Base-by-base conservation (phyloP, 2,329 filamentous ascomycete species). In the Cladosporium sp. region DNA sequence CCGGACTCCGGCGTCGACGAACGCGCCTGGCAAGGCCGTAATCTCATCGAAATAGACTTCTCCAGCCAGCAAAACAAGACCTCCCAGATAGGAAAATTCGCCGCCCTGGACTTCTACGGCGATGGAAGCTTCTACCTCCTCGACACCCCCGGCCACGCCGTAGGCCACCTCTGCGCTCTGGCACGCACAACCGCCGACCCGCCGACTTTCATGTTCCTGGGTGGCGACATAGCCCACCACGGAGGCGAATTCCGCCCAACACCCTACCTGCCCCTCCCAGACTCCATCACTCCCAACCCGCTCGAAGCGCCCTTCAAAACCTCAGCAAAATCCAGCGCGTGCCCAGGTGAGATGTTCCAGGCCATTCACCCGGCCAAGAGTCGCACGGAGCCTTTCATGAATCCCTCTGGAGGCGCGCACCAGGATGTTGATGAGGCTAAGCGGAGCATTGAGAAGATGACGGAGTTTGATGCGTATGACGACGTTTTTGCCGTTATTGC, bases 121-220 rank as follows among this genome's bases (percentile, higher is more conserved):
- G 78, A 82, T 57, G 78, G 77, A 0, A 72, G 67, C 16, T 76
- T 82, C 54, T 80, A 78, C 58, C 67, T 81, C 4, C 65, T 81
- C 22, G 65, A 77, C 55, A 69, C 71, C 2, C 76, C 77, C 0
- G 78, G 79, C 1, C 77, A 80, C 57, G 69, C 74, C 0, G 60
- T 74, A 3, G 75, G 74, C 1, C 76, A 78, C 55, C 62, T 78
- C 16, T 71, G 69, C 50, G 77, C 64, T 3, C 64, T 80, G 0
- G 76, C 73, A 0, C 65, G 76, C 4, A 72, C 70, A 0, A 62
- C 61, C n/a, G 53, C 57, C 7, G 49, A 56, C 13, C 57, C 57
- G 4, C 58, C 65, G 7, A 66, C 66, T 0, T 78, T 77, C 57
- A 69, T 77, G 32, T 63, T 77, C 49, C 70, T 78, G 61, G 75